These are phyloP conservation scores for Coprinopsis strossmayeri DNA, from an alignment of 768 basidiomycete species.

Conservation along the genomic window DNA sequence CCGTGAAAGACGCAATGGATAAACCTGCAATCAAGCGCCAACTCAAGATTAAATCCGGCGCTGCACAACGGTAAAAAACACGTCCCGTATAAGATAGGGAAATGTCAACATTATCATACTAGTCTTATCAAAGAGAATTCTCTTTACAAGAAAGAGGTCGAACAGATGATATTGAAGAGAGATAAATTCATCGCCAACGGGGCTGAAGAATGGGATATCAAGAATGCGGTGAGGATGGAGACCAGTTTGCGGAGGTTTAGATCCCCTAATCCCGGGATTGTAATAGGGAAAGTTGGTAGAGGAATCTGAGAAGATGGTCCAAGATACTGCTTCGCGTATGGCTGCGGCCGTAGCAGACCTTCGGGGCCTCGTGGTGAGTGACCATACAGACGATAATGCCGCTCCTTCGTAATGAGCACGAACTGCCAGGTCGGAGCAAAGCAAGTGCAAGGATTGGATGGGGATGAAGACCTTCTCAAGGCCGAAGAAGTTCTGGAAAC, in stretches of 20 bases:
- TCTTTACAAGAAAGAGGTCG: slow-evolving; percentile 61
- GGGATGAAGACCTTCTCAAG: slow-evolving; percentile 35
- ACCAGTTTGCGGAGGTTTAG: too few species aligned
- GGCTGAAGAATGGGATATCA: slow-evolving; percentile 72
- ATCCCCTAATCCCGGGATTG: neutral
- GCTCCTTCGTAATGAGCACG: slow-evolving; percentile 11
- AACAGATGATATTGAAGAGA: slow-evolving; percentile 49
- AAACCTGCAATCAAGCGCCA: slow-evolving; percentile 43
- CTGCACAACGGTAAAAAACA: slow-evolving; percentile 48
- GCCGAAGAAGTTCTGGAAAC: slow-evolving; percentile 56
- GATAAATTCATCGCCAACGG: slow-evolving; percentile 54
- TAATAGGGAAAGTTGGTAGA: slow-evolving; percentile 57
- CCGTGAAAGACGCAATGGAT: neutral
- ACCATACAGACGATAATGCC: neutral
- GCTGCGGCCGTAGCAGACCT: slow-evolving; percentile 58
- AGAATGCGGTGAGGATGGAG: slow-evolving; percentile 52
- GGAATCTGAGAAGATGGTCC: slow-evolving; percentile 79
- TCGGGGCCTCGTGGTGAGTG: slow-evolving; percentile 60
- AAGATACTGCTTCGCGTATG: slow-evolving; percentile 57
- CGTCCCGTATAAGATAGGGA: neutral
- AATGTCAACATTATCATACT: slow-evolving; percentile 6
- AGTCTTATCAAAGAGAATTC: slow-evolving; percentile 66
- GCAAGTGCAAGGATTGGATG: too few species aligned
- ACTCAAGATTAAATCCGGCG: slow-evolving; percentile 72
- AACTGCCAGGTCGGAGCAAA: slow-evolving; percentile 34